Percentiles rank a stretch among this genome's conserved stretches.
Conservation (phyloP, 1,139 yeast species). For the Saccharomyces hybrid region DNA sequence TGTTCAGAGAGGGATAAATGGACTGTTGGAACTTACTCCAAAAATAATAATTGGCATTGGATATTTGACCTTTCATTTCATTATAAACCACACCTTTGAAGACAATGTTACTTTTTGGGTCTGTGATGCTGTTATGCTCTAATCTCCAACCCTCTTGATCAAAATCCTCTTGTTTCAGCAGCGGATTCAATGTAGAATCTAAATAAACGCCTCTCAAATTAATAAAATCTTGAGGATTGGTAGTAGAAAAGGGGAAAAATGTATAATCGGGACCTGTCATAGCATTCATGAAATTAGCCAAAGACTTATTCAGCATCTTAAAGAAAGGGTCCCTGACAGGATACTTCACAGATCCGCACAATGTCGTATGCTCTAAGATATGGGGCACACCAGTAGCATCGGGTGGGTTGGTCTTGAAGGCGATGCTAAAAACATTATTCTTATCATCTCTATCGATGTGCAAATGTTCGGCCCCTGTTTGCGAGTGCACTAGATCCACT, state of each 20-base stretch:
- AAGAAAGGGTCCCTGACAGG: conserved; percentile 97
- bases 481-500: conserved; percentile 56
- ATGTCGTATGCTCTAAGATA: conserved; percentile 86
- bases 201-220: conserved; percentile 84
- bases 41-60: conserved; percentile 77
- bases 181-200: conserved; percentile 80
- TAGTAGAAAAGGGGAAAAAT: conserved; percentile 92
- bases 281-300: conserved; percentile 96
- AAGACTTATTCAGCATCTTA: conserved; percentile 83
- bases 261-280: conserved; percentile 98
- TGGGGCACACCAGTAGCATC: conserved; percentile 93
- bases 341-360: conserved; percentile 83
- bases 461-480: conserved; percentile 71
- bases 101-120: conserved; percentile 50
- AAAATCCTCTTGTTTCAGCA: conserved; percentile 72
- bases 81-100: conserved; percentile 96
- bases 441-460: conserved; percentile 77
- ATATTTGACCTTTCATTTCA: conserved; percentile 97
- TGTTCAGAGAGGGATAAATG: conserved; percentile 75
- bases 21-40: conserved; percentile 80
- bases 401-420: conserved; percentile 91
- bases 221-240: conserved; percentile 70
- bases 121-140: conserved; percentile 59
- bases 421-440: conserved; percentile 82
- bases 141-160: conserved; percentile 97